Evolutionary conservation across 257 asterid species (phyloP).

Genomic region (Solanum chmielewskii): DNA sequence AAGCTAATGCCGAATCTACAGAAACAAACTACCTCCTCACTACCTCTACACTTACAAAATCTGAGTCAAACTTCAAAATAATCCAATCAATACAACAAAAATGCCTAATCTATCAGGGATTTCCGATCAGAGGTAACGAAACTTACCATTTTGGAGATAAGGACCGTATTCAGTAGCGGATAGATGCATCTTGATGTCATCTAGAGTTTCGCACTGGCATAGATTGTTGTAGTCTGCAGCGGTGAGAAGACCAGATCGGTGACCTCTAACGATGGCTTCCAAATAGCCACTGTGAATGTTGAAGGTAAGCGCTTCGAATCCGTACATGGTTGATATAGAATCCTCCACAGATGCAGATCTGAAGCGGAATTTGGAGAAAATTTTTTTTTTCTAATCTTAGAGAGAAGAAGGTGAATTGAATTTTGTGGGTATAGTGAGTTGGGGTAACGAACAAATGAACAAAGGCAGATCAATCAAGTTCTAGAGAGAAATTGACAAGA

Average conservation of each 20-base stretch:
- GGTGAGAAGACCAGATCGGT: conserved; percentile 82
- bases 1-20: background rate
- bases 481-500: background rate
- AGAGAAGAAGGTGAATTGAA: background rate
- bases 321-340: conserved; percentile 46
- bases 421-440: background rate
- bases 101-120: background rate
- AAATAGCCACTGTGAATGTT: conserved; percentile 84
- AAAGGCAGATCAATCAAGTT: background rate
- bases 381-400: background rate
- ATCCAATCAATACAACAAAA: background rate
- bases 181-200: conserved; percentile 90
- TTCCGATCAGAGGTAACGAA: background rate
- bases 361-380: conserved; percentile 22
- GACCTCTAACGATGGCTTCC: conserved; percentile 87
- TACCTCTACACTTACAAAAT: background rate
- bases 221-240: conserved; percentile 90
- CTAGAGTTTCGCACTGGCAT: conserved; percentile 86
- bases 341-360: conserved; percentile 25
- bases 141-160: conserved; percentile 70
- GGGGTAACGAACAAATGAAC: background rate
- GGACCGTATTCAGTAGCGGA: conserved; percentile 93
- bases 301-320: conserved; percentile 91
- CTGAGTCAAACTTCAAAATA: background rate
- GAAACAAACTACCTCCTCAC: background rate